Evolutionary conservation across 148 eudicot genomes (phyloP).

Genomic region (Salicornia ramosissima): DNA sequence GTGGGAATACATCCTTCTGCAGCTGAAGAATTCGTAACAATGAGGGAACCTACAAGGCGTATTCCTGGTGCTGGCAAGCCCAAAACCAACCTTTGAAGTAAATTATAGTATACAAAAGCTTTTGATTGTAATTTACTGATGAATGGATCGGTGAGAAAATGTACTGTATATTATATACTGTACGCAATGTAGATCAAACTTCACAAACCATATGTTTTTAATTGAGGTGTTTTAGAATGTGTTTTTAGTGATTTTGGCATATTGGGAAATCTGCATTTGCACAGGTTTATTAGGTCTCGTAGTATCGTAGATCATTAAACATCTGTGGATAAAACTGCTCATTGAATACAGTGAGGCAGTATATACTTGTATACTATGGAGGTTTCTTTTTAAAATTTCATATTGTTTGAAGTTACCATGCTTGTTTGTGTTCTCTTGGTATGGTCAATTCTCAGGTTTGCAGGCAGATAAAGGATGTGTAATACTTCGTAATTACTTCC

Average conservation of each 20-base stretch:
- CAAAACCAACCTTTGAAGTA: constrained; percentile 56
- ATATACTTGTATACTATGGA: background rate
- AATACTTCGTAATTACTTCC: too few relatives aligned
- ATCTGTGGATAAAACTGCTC: background rate
- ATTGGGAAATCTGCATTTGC: background rate
- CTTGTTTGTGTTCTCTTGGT: background rate
- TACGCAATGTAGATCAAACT: background rate
- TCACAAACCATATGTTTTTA: background rate
- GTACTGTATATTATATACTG: background rate
- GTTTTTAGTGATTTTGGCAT: background rate
- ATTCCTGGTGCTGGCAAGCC: constrained; percentile 53
- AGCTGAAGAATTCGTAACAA: constrained; percentile 92
- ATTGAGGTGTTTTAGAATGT: background rate
- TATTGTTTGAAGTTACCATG: background rate
- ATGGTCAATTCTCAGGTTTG: background rate
- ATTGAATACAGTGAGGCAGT: background rate
- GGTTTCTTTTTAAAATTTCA: background rate
- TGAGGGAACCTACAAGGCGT: constrained; percentile 73
- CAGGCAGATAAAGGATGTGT: background rate
- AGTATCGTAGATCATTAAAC: background rate
- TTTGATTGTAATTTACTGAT: background rate
- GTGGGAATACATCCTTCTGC: constrained; percentile 95
- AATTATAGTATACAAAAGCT: background rate
- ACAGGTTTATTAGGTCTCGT: background rate
- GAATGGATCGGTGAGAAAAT: background rate